Base-by-base conservation (phyloP, 805 yeast genomes). In the Komagataella pastoris region DNA sequence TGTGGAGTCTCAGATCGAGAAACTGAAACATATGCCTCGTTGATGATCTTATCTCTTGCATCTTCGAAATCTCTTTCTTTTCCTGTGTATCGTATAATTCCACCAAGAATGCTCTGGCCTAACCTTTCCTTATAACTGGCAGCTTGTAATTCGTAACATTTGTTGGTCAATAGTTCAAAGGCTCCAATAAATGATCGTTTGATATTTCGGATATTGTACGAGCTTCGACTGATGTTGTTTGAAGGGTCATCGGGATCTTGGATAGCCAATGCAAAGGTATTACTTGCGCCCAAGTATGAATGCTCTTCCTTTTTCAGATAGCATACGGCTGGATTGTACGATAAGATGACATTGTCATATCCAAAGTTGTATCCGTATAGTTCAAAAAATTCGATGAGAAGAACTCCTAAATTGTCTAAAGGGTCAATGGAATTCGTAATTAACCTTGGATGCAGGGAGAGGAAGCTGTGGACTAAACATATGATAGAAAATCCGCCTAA, bases 401-500 rank as follows among this genome's bases (percentile, higher is more conserved):
- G 68, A 2, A 88, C 83, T 2, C 99, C 99, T 52, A 91, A 66
- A 61, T 93, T 91, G 46, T 83, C 85, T 57, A 77, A 57, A 2
- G 88, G 80, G 49, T 77, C 73, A 52, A 89, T 83, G 48, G 80
- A 79, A 6, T 78, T 74, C 0, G 95, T 79, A 1, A 82, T 63
- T 10, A 88, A 61, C 56, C 89, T 73, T 14, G 96, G 96, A 63
- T 91, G 98, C 55, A 85, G 69, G 57, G 73, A 76, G 55, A 90
- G 66, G 61, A 90, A 89, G 17, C 91, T 81, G 59, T 81, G 82
- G 17, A 85, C 88, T 61, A 93, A 61, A 59, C 97, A 89, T 47
- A 90, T 88, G n/a, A 88, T 86, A 6, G 97, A 80, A 63, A 84
- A 91, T 0, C 98, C 98, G 46, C 99, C 98, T 5, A 91, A 69